Evolutionary conservation across 2,329 filamentous ascomycete species (phyloP), one percentile per base, ranked within the genome.

Genomic region (Pleoardoris graminearum): DNA sequence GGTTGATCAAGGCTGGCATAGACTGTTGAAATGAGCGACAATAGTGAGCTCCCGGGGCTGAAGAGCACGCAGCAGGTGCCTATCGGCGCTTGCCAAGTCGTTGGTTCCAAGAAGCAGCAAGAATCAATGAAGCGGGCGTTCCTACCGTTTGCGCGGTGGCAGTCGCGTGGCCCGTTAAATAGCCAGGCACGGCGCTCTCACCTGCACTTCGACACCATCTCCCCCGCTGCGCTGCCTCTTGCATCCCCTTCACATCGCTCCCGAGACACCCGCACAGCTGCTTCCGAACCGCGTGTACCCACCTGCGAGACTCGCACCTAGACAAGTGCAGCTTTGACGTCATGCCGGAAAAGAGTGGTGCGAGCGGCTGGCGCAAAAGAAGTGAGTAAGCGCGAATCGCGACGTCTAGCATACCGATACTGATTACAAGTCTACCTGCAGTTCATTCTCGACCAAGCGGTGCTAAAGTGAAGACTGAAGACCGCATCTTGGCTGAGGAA

Each of bases 401-500:
- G 8, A 21, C 16, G 14, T 11, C 19, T 22, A 10, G n/a, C 29
- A 36, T 16, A 19, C n/a, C 10, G 6, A 29, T 38, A 30, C 32
- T 47, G 16, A 47, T 16, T 33, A n/a, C n/a, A 12, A n/a, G 33
- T 29, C n/a, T 14, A 25, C 16, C 1, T 14, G 12, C 16, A 47
- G 44, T 47, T 19, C 44, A 47, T 47, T 27, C 44, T n/a, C 21
- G 33, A 38, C 44, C 44, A 11, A 36, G 33, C 14, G 33, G 32
- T 37, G 11, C 16, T 7, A 47, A 38, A 10, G 10, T 21, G 23
- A 47, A 47, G 16, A 52, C 59, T 5, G 53, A 57, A 5, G 35
- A 35, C 21, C 35, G 44, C 8, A 36, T 29, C 44, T 32, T 12
- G 17, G 16, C 50, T 4, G 53, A 62, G 5, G 62, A 67, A 10